These are phyloP conservation scores for Claviceps paspali DNA, from an alignment of 2,329 filamentous ascomycete genomes.

Conservation along the genomic window DNA sequence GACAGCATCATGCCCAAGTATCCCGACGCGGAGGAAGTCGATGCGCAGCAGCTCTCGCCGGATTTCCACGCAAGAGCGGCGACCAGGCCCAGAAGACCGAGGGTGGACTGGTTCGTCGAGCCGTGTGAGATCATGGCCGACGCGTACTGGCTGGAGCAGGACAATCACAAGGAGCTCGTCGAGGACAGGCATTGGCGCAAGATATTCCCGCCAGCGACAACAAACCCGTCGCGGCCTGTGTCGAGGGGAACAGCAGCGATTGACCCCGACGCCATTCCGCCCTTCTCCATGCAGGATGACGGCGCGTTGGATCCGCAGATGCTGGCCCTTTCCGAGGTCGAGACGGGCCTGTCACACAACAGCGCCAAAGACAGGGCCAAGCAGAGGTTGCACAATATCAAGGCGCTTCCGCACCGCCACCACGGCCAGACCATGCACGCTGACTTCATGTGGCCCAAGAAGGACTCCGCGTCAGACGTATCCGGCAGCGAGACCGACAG, in stretches of 20 bases:
- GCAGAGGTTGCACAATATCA: constrained; percentile 42
- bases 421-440: constrained; percentile 32
- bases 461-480: constrained; percentile 39
- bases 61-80: constrained; percentile 27
- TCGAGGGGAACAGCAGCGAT: constrained; percentile 18
- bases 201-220: constrained; percentile 41
- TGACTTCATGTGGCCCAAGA: constrained; percentile 35
- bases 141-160: constrained; percentile 77
- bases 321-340: constrained; percentile 12
- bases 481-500: constrained; percentile 41
- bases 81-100: constrained; percentile 52
- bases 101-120: constrained; percentile 72
- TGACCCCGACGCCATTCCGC: constrained; percentile 11
- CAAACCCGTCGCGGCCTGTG: constrained; percentile 15
- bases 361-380: constrained; percentile 43
- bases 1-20: constrained; percentile 28
- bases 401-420: constrained; percentile 39
- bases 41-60: constrained; percentile 26
- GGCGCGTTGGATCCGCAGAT: constrained; percentile 10
- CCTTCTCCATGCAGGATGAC: constrained; percentile 14
- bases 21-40: constrained; percentile 27
- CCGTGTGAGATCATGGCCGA: constrained; percentile 82
- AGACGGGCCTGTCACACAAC: constrained; percentile 31
- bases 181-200: constrained; percentile 64
- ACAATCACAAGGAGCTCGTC: constrained; percentile 62